Percentiles rank a stretch among this genome's conserved stretches.
These are phyloP conservation scores for Earliella scabrosa DNA, from an alignment of 1,284 basidiomycete genomes.

Conservation along the genomic window DNA sequence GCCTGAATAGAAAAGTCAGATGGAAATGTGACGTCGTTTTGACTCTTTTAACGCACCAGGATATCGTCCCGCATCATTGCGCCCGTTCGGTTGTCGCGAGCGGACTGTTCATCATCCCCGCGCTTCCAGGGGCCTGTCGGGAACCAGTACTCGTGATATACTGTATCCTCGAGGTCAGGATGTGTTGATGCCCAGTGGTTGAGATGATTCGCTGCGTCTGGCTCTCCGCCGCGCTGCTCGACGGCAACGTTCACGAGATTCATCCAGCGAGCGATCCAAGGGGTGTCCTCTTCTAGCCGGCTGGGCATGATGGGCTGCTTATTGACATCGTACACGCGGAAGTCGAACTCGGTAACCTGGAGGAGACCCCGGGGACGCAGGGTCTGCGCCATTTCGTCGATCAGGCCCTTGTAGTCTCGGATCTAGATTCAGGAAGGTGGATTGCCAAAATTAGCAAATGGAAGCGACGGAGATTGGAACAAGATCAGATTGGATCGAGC, in stretches of 20 bases:
- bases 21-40: too few relatives aligned
- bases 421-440: constrained; percentile 49
- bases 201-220: constrained; percentile 62
- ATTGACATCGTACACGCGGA: constrained; percentile 57
- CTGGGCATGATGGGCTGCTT: constrained; percentile 46
- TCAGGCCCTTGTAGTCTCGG: constrained; percentile 63
- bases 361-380: constrained; percentile 73
- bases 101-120: constrained; percentile 33
- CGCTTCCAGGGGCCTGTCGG: constrained; percentile 55
- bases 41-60: constrained; percentile 32
- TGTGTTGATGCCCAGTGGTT: constrained; percentile 56
- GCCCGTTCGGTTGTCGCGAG: constrained; percentile 37
- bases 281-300: constrained; percentile 40
- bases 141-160: constrained; percentile 60
- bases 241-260: constrained; percentile 54
- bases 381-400: constrained; percentile 69
- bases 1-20: constrained; percentile 43
- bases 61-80: constrained; percentile 49
- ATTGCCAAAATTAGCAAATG: constrained; percentile 18
- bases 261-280: constrained; percentile 68
- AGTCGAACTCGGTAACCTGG: constrained; percentile 71
- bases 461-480: constrained; percentile 30
- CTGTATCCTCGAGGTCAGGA: constrained; percentile 57
- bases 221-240: constrained; percentile 57
- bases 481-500: constrained; percentile 23